Conservation (phyloP, 106 monocot genomes). For the Chionographis japonica region DNA sequence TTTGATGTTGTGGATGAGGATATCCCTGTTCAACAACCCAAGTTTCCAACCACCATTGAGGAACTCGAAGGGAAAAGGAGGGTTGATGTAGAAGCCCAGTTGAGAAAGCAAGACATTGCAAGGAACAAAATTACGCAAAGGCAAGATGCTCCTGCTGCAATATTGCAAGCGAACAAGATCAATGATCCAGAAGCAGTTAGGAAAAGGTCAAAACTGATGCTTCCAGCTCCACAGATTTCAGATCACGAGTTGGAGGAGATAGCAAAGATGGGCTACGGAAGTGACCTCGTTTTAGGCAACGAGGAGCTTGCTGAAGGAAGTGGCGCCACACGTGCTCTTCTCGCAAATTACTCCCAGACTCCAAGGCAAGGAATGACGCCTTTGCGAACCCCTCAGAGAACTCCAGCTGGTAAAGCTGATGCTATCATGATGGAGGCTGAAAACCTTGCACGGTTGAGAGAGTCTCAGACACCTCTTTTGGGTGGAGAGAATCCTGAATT, state of each 20-base stretch:
- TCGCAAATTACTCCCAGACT: slow-evolving; percentile 93
- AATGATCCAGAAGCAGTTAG: slow-evolving; percentile 95
- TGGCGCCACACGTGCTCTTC: slow-evolving; percentile 80
- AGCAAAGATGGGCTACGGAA: slow-evolving; percentile 90
- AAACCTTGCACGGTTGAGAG: slow-evolving; percentile 89
- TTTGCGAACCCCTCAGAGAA: slow-evolving; percentile 85
- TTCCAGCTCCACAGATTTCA: slow-evolving; percentile 93
- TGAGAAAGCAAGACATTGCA: slow-evolving; percentile 92
- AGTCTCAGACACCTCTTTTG: slow-evolving; percentile 99
- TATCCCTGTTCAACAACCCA: slow-evolving; percentile 40
- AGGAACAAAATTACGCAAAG: slow-evolving; percentile 91
- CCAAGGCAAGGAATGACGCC: slow-evolving; percentile 73
- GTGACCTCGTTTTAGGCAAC: slow-evolving; percentile 51
- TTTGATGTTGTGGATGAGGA: slow-evolving; percentile 86
- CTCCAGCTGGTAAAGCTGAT: slow-evolving; percentile 80
- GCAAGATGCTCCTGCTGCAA: slow-evolving; percentile 90
- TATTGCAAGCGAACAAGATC: slow-evolving; percentile 89
- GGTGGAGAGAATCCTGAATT: slow-evolving; percentile 95
- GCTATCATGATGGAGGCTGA: slow-evolving; percentile 99
- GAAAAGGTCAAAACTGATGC: slow-evolving; percentile 91
- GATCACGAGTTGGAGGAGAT: slow-evolving; percentile 96
- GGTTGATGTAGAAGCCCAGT: slow-evolving; percentile 78
- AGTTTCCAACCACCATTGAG: slow-evolving; percentile 93
- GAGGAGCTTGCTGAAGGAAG: slow-evolving; percentile 77
- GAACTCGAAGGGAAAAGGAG: slow-evolving; percentile 95